Evolutionary conservation across 1,284 basidiomycete species (phyloP), one percentile per base, ranked within the genome.

Genomic region (Tausonia pullulans): DNA sequence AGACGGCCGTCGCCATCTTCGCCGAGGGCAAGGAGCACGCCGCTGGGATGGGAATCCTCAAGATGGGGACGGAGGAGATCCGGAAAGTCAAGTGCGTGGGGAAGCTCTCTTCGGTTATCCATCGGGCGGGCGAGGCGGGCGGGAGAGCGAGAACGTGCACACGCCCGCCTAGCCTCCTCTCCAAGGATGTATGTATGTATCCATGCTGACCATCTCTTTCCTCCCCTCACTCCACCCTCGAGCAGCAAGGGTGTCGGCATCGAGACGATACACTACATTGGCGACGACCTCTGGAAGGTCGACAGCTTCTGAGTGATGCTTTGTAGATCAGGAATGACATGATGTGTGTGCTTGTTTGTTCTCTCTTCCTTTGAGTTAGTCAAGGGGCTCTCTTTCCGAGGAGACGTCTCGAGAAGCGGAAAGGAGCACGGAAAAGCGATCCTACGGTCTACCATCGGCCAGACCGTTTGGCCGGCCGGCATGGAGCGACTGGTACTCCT

Each of bases 1-100:
- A 83, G 9, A 80, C 82, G 1, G 81, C 89, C 11, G 92, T 99
- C 13, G 90, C 89, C 0, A 87, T 99, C 65, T 81, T 87, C 70
- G 91, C 93, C 14, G 93, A 98, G 76, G 95, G 94, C n/a, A 99
- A 99, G 77, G 88, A 94, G 69, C 85, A 92, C 70, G 86, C 94
- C 0, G 85, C 90, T 45, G 95, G 87, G 0, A 83, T 99, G 64
- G 96, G 96, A 3, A 78, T 92, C 66, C 84, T 87, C 69, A 88
- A 88, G 74, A 78, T 94, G 69, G 79, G 82, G 59, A 90, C 90
- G 44, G 91, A 93, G 71, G 93, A 98, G 61, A 95, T 99, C 75
- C 84, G 84, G 75, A 83, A 81, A 74, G 55, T 66, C 61, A 66
- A 66, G 65, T 66, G 13, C 16, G 65, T 66, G 27, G n/a, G 9